Percentiles rank a stretch among this genome's conserved stretches.
phyloP scores from a whole-genome alignment of 176 grass and related monocot genomes.

The Triticum aestivum region DNA sequence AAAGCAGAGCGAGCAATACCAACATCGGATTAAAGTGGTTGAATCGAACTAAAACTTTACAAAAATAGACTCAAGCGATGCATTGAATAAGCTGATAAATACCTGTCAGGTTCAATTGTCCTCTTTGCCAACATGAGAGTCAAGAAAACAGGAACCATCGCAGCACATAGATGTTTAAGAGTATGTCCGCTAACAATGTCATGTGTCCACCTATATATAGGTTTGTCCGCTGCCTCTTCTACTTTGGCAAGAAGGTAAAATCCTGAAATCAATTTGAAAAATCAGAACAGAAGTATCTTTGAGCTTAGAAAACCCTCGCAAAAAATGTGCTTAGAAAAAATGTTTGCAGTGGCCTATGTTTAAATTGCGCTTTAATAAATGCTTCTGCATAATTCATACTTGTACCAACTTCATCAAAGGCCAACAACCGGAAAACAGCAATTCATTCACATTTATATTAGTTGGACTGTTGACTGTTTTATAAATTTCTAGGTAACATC shows the following conservation, averaged over 20 bases:
- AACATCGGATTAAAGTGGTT: not conserved
- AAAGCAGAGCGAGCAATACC: not conserved
- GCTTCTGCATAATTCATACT: not conserved
- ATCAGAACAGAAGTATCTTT: not conserved
- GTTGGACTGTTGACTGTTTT: not conserved
- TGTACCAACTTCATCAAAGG: not conserved
- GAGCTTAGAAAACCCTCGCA: not conserved
- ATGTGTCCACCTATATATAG: slow-evolving; percentile 73
- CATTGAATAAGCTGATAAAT: not conserved
- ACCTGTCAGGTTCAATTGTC: slow-evolving; percentile 78
- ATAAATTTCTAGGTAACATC: slow-evolving; percentile 1
- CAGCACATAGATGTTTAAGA: slow-evolving; percentile 86
- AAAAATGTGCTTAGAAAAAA: not conserved
- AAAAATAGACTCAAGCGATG: not conserved
- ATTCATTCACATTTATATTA: not conserved
- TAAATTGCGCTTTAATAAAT: not conserved
- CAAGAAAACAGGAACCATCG: slow-evolving; percentile 93
- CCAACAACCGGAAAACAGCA: not conserved
- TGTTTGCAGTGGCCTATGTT: not conserved
- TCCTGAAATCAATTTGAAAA: slow-evolving; percentile 42
- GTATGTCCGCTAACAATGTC: slow-evolving; percentile 77
- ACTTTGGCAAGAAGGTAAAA: slow-evolving; percentile 96
- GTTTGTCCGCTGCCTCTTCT: slow-evolving; percentile 78
- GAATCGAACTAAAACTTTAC: not conserved
- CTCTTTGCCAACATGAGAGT: slow-evolving; percentile 90